These are phyloP conservation scores for Diaporthe batatas DNA, from an alignment of 2,329 filamentous ascomycete species.

Conservation along the genomic window DNA sequence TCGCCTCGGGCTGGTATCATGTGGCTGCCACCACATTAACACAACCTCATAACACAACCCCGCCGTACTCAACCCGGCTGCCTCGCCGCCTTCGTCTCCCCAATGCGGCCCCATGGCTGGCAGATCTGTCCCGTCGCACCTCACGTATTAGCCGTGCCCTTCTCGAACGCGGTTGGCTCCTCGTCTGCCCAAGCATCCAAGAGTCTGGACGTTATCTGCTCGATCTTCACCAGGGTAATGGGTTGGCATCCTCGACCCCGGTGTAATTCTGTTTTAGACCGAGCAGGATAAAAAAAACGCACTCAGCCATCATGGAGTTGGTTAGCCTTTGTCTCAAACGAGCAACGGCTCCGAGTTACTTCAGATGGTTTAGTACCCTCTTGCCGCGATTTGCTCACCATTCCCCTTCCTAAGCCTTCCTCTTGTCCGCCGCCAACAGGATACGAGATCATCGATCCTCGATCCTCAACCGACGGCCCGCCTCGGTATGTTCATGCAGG, in stretches of 20 bases:
- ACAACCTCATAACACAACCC: not conserved
- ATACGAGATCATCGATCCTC: slow-evolving; percentile 13
- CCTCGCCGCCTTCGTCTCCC: not conserved
- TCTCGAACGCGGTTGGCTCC: slow-evolving; percentile 21
- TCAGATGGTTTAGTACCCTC: not conserved
- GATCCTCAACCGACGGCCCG: not conserved
- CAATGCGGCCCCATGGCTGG: not conserved
- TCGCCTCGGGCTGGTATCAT: slow-evolving; percentile 29
- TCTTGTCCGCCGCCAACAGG: not conserved
- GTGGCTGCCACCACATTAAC: not conserved
- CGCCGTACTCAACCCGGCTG: slow-evolving; percentile 3
- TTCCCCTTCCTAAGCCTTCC: too few species aligned
- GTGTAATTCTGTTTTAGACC: slow-evolving; percentile 26
- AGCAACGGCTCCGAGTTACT: slow-evolving; percentile 26
- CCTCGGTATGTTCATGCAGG: not conserved
- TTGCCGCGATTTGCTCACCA: not conserved
- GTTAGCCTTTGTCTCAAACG: slow-evolving; percentile 16
- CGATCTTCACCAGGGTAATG: slow-evolving; percentile 26
- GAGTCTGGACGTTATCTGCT: slow-evolving; percentile 14
- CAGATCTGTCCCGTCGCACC: not conserved
- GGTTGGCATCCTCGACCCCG: not conserved
- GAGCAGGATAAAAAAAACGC: slow-evolving; percentile 8
- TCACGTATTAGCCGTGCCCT: slow-evolving; percentile 1
- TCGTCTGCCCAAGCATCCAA: not conserved
- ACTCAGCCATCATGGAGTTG: slow-evolving; percentile 4